Evolutionary conservation across 2,329 filamentous ascomycete genomes (phyloP).

Genomic region (Reticulascus tulasneorum): DNA sequence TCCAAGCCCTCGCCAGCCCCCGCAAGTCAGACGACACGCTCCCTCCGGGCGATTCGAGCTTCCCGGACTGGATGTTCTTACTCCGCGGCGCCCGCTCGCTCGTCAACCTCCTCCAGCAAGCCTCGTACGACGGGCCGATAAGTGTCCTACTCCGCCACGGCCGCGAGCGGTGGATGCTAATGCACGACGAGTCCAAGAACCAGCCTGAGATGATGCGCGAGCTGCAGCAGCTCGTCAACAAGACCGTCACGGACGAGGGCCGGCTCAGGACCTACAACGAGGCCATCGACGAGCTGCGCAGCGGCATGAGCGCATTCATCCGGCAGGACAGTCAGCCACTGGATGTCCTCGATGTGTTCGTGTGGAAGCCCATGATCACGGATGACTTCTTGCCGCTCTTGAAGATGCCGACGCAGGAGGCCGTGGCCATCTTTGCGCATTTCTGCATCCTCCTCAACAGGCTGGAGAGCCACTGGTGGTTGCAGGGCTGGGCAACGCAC

Average conservation of each 20-base stretch:
- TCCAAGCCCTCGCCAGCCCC: constrained; percentile 23
- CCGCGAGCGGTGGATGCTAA: constrained; percentile 16
- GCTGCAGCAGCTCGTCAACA: constrained; percentile 15
- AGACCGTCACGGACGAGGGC: constrained; percentile 13
- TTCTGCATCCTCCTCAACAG: constrained; percentile 29
- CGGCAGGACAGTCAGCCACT: constrained; percentile 15
- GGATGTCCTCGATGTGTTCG: constrained; percentile 34
- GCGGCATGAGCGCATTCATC: constrained; percentile 13
- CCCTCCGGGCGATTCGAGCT: constrained; percentile 22
- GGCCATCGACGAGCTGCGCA: constrained; percentile 17
- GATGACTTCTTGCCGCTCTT: constrained; percentile 32
- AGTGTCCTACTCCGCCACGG: constrained; percentile 19
- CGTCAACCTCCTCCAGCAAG: constrained; percentile 16
- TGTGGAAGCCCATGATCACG: constrained; percentile 33
- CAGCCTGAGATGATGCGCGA: constrained; percentile 15
- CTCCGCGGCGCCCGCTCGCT: constrained; percentile 23
- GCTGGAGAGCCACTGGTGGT: constrained; percentile 30
- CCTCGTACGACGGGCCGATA: constrained; percentile 13
- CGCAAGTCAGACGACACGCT: constrained; percentile 23
- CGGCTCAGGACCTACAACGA: constrained; percentile 16
- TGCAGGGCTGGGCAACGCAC: constrained; percentile 30
- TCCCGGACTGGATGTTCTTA: constrained; percentile 28
- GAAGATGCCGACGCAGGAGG: constrained; percentile 19
- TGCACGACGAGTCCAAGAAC: constrained; percentile 6
- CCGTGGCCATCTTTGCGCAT: constrained; percentile 30